Base-by-base conservation (phyloP, 345 rosid genomes). In the Sisymbrium irio region DNA sequence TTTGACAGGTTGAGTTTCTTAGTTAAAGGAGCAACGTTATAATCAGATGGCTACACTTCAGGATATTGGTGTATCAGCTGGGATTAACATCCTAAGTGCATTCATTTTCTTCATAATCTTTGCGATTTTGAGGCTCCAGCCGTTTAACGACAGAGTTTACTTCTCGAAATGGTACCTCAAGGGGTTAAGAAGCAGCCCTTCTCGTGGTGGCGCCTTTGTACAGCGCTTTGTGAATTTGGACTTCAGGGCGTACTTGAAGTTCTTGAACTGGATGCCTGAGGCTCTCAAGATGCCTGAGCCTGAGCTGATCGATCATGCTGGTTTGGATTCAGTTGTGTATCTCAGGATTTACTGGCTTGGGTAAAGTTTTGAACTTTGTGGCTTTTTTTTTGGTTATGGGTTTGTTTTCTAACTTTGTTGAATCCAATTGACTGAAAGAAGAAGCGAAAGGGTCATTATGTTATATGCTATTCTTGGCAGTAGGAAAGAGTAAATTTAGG, bases 151-250 rank as follows among this genome's bases (percentile, higher is more conserved):
- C 39, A 82, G 99, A 78, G 97, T 95, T 28, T 95, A 95, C 80
- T 95, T 95, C 68, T 89, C 99, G 1, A 95, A 95, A 83, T 95
- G 99, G 99, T 95, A 95, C 58, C 90, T 95, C 39, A 92, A 86
- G 79, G 89, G 97, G 42, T 68, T 88, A 75, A 81, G 99, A 49
- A 85, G 72, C 78, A 87, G 93, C 62, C 97, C 99, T 28, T 37
- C 88, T 0, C 84, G 62, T 41, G 76, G 82, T 8, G 92, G 96
- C 19, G 83, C 93, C 9, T 82, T 84, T 60, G 86, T 80, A 6
- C 75, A 79, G 30, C 85, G 86, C 41, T 86, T 92, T 83, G 94
- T 95, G 72, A 95, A 92, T 66, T 59, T 95, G 73, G 96, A 95
- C 78, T 89, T 75, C 40, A 77, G 87, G 54, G 78, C 97, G 0